Evolutionary conservation across 768 basidiomycete species (phyloP), one percentile per base, ranked within the genome.

Genomic region (Tulasnella sp.): DNA sequence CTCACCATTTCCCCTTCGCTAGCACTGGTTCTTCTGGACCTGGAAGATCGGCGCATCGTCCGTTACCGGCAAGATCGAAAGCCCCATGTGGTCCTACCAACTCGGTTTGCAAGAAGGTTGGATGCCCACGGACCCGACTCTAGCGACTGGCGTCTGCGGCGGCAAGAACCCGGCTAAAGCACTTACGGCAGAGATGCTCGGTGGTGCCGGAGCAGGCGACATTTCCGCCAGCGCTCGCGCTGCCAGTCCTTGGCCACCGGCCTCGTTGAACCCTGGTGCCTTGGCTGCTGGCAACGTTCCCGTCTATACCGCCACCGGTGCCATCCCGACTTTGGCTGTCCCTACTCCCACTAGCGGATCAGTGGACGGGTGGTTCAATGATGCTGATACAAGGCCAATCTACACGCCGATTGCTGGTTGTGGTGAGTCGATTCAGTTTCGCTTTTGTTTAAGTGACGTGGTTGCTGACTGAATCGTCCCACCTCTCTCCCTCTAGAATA

Each of bases 11-110:
- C 31, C 68, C 68, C 37, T 5, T 8, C 82, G 17, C 17, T 82
- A 96, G 91, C 90, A 98, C 81, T 97, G 90, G 86, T 98, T 97
- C 88, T 99, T 97, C 87, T 99, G 97, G 97, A 96, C 93, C 1
- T 98, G 94, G 95, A 96, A 96, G 83, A 94, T 99, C 78, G 96
- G 94, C 76, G 90, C 91, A 80, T 94, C 94, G 12, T 88, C 88
- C n/a, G 82, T 83, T 4, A 85, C 87, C 36, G 93, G 93, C 39
- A 88, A 85, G 64, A 88, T 95, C n/a, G 90, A 92, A 80, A 83
- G 91, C 3, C 94, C 96, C 2, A 88, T 91, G 67, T 99, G 97
- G 97, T 94, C 94, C 34, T 99, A 99, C 85, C 87, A 90, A 81
- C 91, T 97, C 64, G 97, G 97, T 39, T 86, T 97, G 70, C 85